These are phyloP conservation scores for Tuber umbilicatum DNA, from an alignment of 495 filamentous ascomycete species.

Conservation along the genomic window DNA sequence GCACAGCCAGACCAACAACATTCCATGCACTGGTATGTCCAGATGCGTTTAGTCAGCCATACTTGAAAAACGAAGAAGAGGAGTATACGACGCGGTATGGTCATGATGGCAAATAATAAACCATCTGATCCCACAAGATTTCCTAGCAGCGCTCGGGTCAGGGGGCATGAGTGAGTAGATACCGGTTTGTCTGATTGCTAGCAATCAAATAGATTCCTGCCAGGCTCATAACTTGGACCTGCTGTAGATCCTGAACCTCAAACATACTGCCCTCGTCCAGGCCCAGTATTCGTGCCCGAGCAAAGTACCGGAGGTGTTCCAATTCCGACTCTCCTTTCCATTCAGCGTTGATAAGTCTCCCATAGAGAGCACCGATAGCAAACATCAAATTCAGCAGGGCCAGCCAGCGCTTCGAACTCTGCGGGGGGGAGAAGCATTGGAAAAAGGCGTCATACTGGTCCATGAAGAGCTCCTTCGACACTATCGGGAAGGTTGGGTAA, in stretches of 20 bases:
- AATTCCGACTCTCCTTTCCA: conserved; percentile 47
- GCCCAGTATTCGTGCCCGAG: conserved; percentile 50
- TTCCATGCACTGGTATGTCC: conserved; percentile 53
- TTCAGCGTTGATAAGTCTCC: conserved; percentile 46
- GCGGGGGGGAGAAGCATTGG: conserved; percentile 47
- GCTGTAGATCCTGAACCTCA: conserved; percentile 52
- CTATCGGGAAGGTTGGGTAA: conserved; percentile 57
- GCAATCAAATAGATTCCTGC: conserved; percentile 55
- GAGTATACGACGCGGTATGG: neutral
- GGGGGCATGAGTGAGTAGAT: conserved; percentile 14
- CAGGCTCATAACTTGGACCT: conserved; percentile 55
- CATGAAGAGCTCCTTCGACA: conserved; percentile 53
- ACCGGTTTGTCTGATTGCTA: conserved; percentile 58
- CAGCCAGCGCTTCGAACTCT: conserved; percentile 49
- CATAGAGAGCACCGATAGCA: conserved; percentile 54
- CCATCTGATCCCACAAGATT: neutral
- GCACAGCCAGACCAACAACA: conserved; percentile 53
- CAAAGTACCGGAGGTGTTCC: conserved; percentile 53
- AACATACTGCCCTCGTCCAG: conserved; percentile 52
- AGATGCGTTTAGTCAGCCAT: conserved; percentile 28
- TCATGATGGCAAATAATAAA: neutral
- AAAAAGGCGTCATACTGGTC: conserved; percentile 33
- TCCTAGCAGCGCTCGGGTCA: neutral
- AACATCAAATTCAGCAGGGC: conserved; percentile 59
- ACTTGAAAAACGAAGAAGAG: neutral